Evolutionary conservation across 345 rosid species (phyloP), one percentile per base, ranked within the genome.

Genomic region (Boechera retrofracta): DNA sequence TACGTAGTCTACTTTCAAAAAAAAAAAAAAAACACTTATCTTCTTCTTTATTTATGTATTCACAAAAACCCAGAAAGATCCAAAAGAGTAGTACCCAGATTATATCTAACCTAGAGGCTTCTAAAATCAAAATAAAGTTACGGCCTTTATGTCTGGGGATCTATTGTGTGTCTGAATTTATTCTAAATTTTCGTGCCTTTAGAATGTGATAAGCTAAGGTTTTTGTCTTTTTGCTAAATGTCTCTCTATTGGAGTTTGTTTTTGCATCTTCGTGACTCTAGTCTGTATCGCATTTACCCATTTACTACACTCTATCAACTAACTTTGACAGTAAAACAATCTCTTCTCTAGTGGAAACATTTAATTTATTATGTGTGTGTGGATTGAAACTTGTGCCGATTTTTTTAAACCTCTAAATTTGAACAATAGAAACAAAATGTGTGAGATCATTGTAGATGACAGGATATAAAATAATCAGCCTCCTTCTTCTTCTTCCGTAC

Each of bases 311-410:
- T 48, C 36, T 53, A 2, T 32, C 55, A 67, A 67, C 24, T 18
- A 45, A 32, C 28, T 44, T 38, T 54, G 4, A 39, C 51, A 35
- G 72, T 51, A 9, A 35, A 42, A 11, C 4, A 36, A 0, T 44
- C 15, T 42, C 0, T 4, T 39, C 42, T 39, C 36, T 39, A 39
- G 11, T 9, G 10, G 42, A 39, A 39, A 9, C 12, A 42, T 21
- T 18, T 6, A 5, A 2, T 60, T 0, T 36, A 7, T 21, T 11
- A 10, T 62, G 6, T 62, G 53, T 58, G 64, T 41, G 39, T 55
- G 32, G 7, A 70, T 44, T 57, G 54, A 70, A 70, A 57, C 59
- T 45, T 66, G 73, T 56, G 78, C 72, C 56, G 52, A 0, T 36
- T 49, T 51, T 10, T 70, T 13, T 31, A 4, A 28, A 64, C 31